These are phyloP conservation scores for Vickermania spadyakhi DNA, from an alignment of 208 protist genomes.

Conservation along the genomic window DNA sequence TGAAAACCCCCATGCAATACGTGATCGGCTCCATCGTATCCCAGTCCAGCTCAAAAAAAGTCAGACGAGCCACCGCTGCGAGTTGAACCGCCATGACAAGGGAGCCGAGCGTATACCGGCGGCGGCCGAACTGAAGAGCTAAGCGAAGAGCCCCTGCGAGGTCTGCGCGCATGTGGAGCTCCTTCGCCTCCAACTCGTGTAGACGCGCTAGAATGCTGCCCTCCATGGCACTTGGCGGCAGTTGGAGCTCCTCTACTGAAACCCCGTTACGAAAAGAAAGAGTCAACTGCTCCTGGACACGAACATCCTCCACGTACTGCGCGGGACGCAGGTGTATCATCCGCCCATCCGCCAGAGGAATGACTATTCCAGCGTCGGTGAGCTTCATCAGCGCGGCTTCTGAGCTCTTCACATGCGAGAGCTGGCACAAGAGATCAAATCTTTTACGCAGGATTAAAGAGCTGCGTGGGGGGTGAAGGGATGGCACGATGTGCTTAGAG, in stretches of 20 bases:
- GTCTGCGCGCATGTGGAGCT: background rate
- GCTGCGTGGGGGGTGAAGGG: too few relatives aligned
- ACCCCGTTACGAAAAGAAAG: too few relatives aligned
- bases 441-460: conserved; percentile 36
- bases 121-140: background rate
- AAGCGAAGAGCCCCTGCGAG: background rate
- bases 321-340: conserved; percentile 54
- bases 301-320: conserved; percentile 34
- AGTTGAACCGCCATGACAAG: conserved; percentile 44
- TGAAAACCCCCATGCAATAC: conserved; percentile 60
- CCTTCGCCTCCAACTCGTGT: background rate
- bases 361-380: conserved; percentile 35
- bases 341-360: conserved; percentile 31
- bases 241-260: too few relatives aligned
- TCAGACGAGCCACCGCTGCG: conserved; percentile 72
- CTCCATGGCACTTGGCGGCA: too few relatives aligned
- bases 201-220: too few relatives aligned
- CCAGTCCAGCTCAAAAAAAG: conserved; percentile 85
- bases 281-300: background rate
- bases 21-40: conserved; percentile 88
- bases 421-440: conserved; percentile 43
- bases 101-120: background rate
- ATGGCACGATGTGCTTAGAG: background rate
- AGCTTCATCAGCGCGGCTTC: conserved; percentile 28
- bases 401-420: conserved; percentile 37